Evolutionary conservation across 2,329 filamentous ascomycete genomes (phyloP).

Genomic region (Fusarium sp.): DNA sequence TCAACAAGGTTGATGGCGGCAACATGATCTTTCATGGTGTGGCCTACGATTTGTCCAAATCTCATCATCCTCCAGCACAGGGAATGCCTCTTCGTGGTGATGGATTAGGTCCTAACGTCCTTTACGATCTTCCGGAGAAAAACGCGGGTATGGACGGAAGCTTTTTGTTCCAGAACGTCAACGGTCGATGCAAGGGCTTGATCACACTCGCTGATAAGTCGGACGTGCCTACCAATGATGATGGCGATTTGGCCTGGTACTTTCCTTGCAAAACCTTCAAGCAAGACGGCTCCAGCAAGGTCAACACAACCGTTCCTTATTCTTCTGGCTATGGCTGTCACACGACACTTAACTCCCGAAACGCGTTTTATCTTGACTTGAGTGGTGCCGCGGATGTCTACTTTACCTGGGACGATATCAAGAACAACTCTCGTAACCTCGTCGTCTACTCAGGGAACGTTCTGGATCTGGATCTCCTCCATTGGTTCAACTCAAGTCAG

Average conservation of each 20-base stretch:
- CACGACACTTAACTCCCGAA: slow-evolving; percentile 75
- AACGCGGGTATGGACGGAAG: slow-evolving; percentile 92
- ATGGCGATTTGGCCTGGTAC: slow-evolving; percentile 90
- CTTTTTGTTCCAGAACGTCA: slow-evolving; percentile 98
- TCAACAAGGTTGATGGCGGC: slow-evolving; percentile 82
- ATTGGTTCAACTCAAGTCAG: slow-evolving; percentile 88
- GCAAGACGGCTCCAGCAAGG: slow-evolving; percentile 86
- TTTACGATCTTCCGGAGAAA: slow-evolving; percentile 86
- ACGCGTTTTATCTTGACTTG: slow-evolving; percentile 79
- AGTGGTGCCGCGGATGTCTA: slow-evolving; percentile 84
- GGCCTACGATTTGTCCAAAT: slow-evolving; percentile 84
- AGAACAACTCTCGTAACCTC: slow-evolving; percentile 87
- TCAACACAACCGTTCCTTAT: slow-evolving; percentile 78
- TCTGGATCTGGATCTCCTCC: slow-evolving; percentile 86
- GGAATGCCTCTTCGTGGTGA: slow-evolving; percentile 73
- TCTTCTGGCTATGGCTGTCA: slow-evolving; percentile 93
- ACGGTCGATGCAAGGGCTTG: slow-evolving; percentile 92
- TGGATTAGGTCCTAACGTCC: slow-evolving; percentile 75
- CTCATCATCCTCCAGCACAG: slow-evolving; percentile 81
- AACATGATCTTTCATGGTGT: slow-evolving; percentile 98
- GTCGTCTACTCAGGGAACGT: slow-evolving; percentile 96
- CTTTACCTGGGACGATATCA: slow-evolving; percentile 95
- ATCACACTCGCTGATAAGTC: slow-evolving; percentile 79
- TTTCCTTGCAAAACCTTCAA: slow-evolving; percentile 94
- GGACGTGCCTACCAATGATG: slow-evolving; percentile 80